Base-by-base conservation (phyloP, 2,329 filamentous ascomycete genomes). In the Monosporascus sp. region DNA sequence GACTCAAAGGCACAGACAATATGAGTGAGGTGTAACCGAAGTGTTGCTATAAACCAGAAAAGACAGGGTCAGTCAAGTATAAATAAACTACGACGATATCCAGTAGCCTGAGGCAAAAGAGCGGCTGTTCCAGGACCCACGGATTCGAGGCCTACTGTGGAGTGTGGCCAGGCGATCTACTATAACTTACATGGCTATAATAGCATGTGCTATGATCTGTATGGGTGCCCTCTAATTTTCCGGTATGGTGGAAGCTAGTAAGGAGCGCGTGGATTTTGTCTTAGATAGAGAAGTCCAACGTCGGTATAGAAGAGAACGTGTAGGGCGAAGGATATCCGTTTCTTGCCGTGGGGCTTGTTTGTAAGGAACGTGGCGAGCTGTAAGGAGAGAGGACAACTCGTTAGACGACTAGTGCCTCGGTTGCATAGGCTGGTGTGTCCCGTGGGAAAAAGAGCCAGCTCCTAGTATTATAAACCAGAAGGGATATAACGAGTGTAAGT, bases 391-490 rank as follows among this genome's bases (percentile, higher is more conserved):
- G 67, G 68, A 68, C 70, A 71, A 71, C 74, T 74, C 72, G 72
- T 74, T 74, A 59, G 59, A 57, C 56, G 60, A 59, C 63, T 68
- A 60, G 61, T 62, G 63, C 20, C 64, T 67, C 66, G 63, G 63
- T 68, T 61, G 63, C 57, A 61, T 62, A 63, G 60, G 67, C 68
- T 70, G 70, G 65, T 57, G 58, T 64, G 69, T 72, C 70, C 66
- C 68, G 70, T 70, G 63, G 63, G 64, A 71, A 78, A 75, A 46
- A 80, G 78, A 79, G 73, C 78, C 78, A 78, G 78, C 78, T 81
- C 77, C 72, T 74, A 75, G 75, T 69, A 68, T 72, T 72, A 72
- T 72, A 73, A 69, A 69, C 66, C 63, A 68, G 69, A 72, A 67
- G 68, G 66, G 69, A 69, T 69, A 71, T 73, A 71, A 70, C 67